These are phyloP conservation scores for Apiospora phragmitis DNA, from an alignment of 2,329 filamentous ascomycete genomes.

Conservation along the genomic window DNA sequence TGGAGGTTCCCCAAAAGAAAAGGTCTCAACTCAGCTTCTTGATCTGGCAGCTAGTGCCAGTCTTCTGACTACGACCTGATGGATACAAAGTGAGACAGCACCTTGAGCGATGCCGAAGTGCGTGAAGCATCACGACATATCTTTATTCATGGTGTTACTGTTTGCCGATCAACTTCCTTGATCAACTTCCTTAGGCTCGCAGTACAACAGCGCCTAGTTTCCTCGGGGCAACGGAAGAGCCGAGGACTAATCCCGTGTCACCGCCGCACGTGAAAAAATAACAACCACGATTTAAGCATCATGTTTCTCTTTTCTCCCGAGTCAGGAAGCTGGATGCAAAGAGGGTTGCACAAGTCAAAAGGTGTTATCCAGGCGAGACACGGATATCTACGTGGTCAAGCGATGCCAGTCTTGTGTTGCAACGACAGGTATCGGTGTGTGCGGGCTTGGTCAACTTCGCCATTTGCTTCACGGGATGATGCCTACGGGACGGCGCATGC, in stretches of 20 bases:
- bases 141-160: neutral
- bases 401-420: neutral
- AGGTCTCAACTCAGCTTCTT: slow-evolving; percentile 2
- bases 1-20: neutral
- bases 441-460: neutral
- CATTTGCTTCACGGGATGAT: neutral
- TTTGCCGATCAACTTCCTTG: neutral
- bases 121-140: neutral
- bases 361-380: neutral
- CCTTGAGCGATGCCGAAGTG: neutral
- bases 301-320: neutral
- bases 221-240: neutral
- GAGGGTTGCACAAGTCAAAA: neutral
- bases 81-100: neutral
- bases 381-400: neutral
- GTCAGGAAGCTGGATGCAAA: neutral
- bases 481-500: neutral
- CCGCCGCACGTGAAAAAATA: neutral
- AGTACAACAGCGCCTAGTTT: neutral
- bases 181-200: too few relatives aligned
- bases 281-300: neutral
- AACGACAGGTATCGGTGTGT: neutral
- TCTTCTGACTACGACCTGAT: slow-evolving; percentile 1
- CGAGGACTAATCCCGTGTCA: neutral
- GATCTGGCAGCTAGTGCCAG: neutral